phyloP scores from a whole-genome alignment of 257 asterid genomes.

The Linaria vulgaris region DNA sequence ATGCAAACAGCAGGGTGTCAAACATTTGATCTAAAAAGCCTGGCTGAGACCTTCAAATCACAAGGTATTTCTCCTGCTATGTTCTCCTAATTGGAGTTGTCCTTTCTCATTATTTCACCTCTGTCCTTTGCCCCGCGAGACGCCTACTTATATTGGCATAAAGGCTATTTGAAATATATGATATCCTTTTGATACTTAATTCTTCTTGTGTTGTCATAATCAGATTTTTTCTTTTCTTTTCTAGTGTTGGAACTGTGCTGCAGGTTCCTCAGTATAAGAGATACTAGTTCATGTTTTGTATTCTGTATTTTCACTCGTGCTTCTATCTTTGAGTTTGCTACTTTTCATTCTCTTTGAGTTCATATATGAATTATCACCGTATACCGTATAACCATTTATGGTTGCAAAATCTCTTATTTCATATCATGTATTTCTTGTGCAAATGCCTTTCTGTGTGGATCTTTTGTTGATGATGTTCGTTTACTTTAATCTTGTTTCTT shows the following conservation, averaged over 20 bases:
- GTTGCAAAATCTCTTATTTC: not conserved
- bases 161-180: not conserved
- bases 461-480: conserved; percentile 13
- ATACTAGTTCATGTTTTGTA: not conserved
- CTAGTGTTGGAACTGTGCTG: not conserved
- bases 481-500: not conserved
- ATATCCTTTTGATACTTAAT: not conserved
- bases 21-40: conserved; percentile 45
- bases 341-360: conserved; percentile 12
- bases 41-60: conserved; percentile 77
- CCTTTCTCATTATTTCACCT: not conserved
- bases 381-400: not conserved
- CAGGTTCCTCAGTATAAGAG: not conserved
- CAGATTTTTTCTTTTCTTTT: not conserved
- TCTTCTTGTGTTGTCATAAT: not conserved
- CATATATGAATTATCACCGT: not conserved
- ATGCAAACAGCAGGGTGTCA: conserved; percentile 63
- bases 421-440: not conserved
- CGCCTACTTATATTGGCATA: conserved; percentile 5
- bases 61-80: conserved; percentile 47
- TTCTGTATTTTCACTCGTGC: not conserved
- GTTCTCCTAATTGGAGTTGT: not conserved
- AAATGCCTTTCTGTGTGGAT: not conserved
- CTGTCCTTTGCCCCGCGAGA: not conserved
- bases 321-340: not conserved